Conservation (phyloP, 2,329 filamentous ascomycete species). For the Stachybotrys elegans region DNA sequence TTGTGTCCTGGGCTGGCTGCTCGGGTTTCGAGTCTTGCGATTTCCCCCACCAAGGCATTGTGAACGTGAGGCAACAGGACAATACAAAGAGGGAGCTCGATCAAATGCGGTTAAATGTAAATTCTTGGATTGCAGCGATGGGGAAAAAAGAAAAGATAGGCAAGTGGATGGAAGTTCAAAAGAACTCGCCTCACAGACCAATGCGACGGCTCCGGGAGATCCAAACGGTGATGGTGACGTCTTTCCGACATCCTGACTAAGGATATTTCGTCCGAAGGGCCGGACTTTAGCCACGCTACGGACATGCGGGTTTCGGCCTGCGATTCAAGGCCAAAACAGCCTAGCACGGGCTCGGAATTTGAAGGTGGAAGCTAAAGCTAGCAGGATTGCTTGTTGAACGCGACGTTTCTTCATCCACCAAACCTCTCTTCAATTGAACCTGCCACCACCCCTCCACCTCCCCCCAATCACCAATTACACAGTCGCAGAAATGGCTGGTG, state of each 20-base stretch:
- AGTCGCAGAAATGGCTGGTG: slow-evolving; percentile 34
- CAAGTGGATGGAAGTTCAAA: too few relatives aligned
- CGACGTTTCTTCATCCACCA: slow-evolving; percentile 5
- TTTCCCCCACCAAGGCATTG: slow-evolving; percentile 40
- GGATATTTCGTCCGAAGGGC: too few relatives aligned
- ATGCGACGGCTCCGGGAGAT: too few relatives aligned
- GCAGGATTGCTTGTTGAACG: background rate
- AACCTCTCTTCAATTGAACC: slow-evolving; percentile 21
- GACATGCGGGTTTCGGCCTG: slow-evolving; percentile 18
- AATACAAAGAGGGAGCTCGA: too few relatives aligned
- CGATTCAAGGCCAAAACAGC: slow-evolving; percentile 22
- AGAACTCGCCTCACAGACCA: too few relatives aligned
- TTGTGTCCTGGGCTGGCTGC: slow-evolving; percentile 13
- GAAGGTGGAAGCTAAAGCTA: slow-evolving; percentile 10
- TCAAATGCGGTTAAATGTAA: too few relatives aligned
- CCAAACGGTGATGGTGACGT: too few relatives aligned
- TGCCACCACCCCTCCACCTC: slow-evolving; percentile 20
- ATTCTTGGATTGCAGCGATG: too few relatives aligned
- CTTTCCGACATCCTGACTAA: too few relatives aligned
- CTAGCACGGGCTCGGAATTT: slow-evolving; percentile 17
- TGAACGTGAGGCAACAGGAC: too few relatives aligned
- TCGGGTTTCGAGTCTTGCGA: slow-evolving; percentile 27
- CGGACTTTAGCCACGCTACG: background rate
- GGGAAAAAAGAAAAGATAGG: too few relatives aligned
- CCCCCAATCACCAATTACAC: slow-evolving; percentile 14